Base-by-base conservation (phyloP, 2,329 filamentous ascomycete genomes). In the Septoria petroselini region DNA sequence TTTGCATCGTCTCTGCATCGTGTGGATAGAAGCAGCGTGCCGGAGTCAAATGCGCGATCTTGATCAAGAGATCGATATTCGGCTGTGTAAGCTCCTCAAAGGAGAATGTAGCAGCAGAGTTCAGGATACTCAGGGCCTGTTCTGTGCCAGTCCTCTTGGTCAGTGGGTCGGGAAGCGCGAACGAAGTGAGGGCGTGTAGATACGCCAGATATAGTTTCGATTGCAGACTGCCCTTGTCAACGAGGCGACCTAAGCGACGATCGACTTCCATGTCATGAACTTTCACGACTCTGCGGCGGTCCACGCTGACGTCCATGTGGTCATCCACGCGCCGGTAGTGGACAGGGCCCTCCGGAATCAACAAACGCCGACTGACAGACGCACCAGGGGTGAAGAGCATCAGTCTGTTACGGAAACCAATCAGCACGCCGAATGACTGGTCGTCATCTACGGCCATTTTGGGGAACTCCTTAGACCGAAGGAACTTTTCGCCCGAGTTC, bases 111-210 rank as follows among this genome's bases (percentile, higher is more conserved):
- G 55, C 58, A 3, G 54, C 56, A 1, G 58, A 62, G 1, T 39
- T 38, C 4, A 66, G 51, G 3, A 61, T 60, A 1, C 33, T 12
- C 9, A 67, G 34, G 2, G 65, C 58, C 62, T 85, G 82, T 59
- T 86, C 83, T 0, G 73, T 76, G 0, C 84, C 84, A 0, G 80
- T 86, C 0, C 74, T 70, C 0, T 72, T 67, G 0, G 81, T 85
- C 0, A 87, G 69, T 0, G 70, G 65, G 58, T 86, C 84, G 0
- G 79, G 75, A 0, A 85, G 30, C 0, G 75, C 58, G 23, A 76
- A 79, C 0, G 82, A 82, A 0, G 83, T 86, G 3, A 74, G 65
- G 0, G 82, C 83, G 58, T 87, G 83, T 1, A 82, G 62, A 3
- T 74, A 63, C 0, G 81, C 82, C 57, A 61, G n/a, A 35, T 50